Evolutionary conservation across 495 filamentous ascomycete genomes (phyloP), one percentile per base, ranked within the genome.

Genomic region (Venustampulla echinocandica): DNA sequence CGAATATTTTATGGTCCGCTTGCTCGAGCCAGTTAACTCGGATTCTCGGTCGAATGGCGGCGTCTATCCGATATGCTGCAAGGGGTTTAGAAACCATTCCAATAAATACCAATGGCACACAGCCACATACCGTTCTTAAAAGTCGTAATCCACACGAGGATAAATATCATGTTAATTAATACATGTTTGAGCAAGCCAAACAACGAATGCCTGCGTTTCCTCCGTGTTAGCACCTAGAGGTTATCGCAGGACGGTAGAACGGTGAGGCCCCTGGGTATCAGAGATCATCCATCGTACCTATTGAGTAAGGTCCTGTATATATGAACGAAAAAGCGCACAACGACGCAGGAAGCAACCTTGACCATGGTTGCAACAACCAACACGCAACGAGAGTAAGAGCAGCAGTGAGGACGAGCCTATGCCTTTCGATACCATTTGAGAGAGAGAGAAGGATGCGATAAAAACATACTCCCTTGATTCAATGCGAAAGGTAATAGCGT

Each of bases 41-140:
- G 27, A 50, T 50, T 17, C 28, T 6, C 1, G 47, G 47, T 27
- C 47, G 27, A n/a, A 50, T 50, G 14, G 47, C 43, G 18, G 47
- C 4, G 28, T 43, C 39, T 18, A 50, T 50, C 28, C 47, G 47
- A 17, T 38, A 50, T 5, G 47, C 47, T 46, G 24, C 5, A 28
- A 14, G 38, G 14, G 2, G n/a, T n/a, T n/a, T n/a, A n/a, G n/a
- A n/a, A n/a, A n/a, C n/a, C n/a, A n/a, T n/a, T n/a, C n/a, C n/a
- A n/a, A n/a, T n/a, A n/a, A n/a, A n/a, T n/a, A n/a, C n/a, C n/a
- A n/a, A n/a, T n/a, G n/a, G n/a, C n/a, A n/a, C n/a, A n/a, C n/a
- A n/a, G n/a, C n/a, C n/a, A n/a, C n/a, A 5, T 37, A 46, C 44
- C 44, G 27, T 50, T 50, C 28, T 50, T 50, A 15, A 50, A 50